Conservation (phyloP, 441 rosid genomes). For the Biscutella laevigata region DNA sequence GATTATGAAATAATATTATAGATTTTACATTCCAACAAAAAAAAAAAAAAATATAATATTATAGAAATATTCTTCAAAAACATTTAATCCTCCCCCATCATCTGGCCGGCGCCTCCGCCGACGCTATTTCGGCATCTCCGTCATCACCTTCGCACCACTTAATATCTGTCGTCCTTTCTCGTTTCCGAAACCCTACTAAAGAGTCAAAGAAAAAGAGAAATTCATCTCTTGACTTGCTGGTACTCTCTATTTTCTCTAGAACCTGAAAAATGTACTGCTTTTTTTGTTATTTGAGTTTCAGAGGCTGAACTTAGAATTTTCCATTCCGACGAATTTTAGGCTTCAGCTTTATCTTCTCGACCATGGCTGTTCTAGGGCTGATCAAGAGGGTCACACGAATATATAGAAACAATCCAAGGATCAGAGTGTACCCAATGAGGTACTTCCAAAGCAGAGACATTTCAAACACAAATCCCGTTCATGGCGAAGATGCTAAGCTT, state of each 20-base stretch:
- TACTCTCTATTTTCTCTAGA: background rate
- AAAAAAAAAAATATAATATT: no score
- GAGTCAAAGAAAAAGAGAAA: background rate
- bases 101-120: no score
- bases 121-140: no score
- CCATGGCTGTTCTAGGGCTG: constrained; percentile 44
- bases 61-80: no score
- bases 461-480: constrained; percentile 23
- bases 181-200: background rate
- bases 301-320: background rate
- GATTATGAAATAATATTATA: no score
- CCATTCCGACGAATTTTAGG: background rate
- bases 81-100: no score
- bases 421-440: constrained; percentile 25
- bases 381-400: constrained; percentile 34
- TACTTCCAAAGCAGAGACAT: constrained; percentile 31
- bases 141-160: no score
- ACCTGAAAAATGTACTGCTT: background rate
- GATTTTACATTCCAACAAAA: no score
- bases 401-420: constrained; percentile 25
- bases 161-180: no score
- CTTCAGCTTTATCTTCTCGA: constrained; percentile 2
- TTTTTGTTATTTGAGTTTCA: background rate
- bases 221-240: background rate
- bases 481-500: constrained; percentile 33